phyloP scores from a whole-genome alignment of 2,329 filamentous ascomycete species.

The Hypoxylon sp. region DNA sequence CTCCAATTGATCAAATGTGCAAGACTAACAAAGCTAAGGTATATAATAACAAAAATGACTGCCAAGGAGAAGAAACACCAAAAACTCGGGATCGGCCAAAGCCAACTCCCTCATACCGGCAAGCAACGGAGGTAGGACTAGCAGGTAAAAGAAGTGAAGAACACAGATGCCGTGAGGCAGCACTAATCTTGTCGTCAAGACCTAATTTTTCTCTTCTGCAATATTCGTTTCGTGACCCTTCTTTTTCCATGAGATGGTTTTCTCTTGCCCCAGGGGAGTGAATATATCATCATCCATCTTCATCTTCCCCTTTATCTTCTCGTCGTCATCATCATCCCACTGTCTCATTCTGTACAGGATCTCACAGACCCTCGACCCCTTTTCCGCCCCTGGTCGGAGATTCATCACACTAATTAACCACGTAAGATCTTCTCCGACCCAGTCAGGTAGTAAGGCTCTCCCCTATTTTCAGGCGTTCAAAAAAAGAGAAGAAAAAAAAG shows the following conservation, averaged over 20 bases:
- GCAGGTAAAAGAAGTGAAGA: constrained; percentile 33
- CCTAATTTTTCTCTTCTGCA: constrained; percentile 24
- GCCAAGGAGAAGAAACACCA: constrained; percentile 6
- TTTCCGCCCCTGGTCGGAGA: neutral
- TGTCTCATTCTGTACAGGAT: constrained; percentile 23
- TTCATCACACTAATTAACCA: neutral
- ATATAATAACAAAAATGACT: constrained; percentile 27
- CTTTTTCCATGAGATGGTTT: constrained; percentile 14
- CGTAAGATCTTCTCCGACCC: neutral
- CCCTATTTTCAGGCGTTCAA: constrained; percentile 16
- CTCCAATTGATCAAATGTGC: constrained; percentile 23
- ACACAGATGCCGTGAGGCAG: constrained; percentile 49
- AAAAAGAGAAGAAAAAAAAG: too few species aligned
- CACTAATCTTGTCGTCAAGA: constrained; percentile 40
- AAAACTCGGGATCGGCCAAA: constrained; percentile 16
- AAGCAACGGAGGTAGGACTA: constrained; percentile 25
- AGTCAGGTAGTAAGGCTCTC: constrained; percentile 1
- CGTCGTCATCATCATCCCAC: constrained; percentile 19
- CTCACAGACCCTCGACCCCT: too few species aligned
- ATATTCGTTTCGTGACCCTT: constrained; percentile 8
- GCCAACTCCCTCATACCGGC: constrained; percentile 15
- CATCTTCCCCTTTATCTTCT: neutral
- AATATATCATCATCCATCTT: neutral
- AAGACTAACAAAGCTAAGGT: constrained; percentile 24
- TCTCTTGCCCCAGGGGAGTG: neutral